A percentile compares a stretch with the other conserved stretches of the same genome.
These are phyloP conservation scores for Globisporangium iwayamae DNA, from an alignment of 352 stramenopile genomes.

Conservation along the genomic window DNA sequence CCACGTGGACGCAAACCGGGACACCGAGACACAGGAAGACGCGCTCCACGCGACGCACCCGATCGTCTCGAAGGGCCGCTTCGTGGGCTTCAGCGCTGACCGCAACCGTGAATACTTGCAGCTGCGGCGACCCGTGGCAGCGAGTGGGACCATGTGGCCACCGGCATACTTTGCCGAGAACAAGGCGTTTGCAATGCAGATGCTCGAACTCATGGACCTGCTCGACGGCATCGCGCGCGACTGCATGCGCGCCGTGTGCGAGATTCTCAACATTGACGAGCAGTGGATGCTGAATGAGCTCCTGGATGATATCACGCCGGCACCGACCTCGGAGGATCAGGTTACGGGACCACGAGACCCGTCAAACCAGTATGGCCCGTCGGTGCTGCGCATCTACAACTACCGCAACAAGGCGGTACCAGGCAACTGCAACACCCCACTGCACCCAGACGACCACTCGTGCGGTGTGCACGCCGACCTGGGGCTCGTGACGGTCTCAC, in stretches of 20 bases:
- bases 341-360: slow-evolving; percentile 27
- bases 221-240: slow-evolving; percentile 65
- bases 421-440: slow-evolving; percentile 13
- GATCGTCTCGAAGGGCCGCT: slow-evolving; percentile 56
- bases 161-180: slow-evolving; percentile 59
- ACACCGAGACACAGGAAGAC: slow-evolving; percentile 10
- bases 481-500: slow-evolving; percentile 76
- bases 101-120: slow-evolving; percentile 80
- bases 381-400: slow-evolving; percentile 82
- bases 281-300: slow-evolving; percentile 64
- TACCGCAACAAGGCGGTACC: slow-evolving; percentile 64
- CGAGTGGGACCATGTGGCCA: slow-evolving; percentile 75
- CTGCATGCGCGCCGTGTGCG: slow-evolving; percentile 75
- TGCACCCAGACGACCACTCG: slow-evolving; percentile 56
- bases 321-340: slow-evolving; percentile 21
- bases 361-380: slow-evolving; percentile 75
- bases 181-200: slow-evolving; percentile 46
- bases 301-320: slow-evolving; percentile 50
- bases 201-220: slow-evolving; percentile 55
- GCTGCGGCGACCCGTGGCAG: slow-evolving; percentile 53
- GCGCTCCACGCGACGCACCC: slow-evolving; percentile 29
- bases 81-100: slow-evolving; percentile 70
- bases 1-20: slow-evolving; percentile 43
- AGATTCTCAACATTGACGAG: slow-evolving; percentile 62
- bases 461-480: slow-evolving; percentile 79